These are phyloP conservation scores for Davidsoniella virescens DNA, from an alignment of 2,329 filamentous ascomycete genomes.

Conservation along the genomic window DNA sequence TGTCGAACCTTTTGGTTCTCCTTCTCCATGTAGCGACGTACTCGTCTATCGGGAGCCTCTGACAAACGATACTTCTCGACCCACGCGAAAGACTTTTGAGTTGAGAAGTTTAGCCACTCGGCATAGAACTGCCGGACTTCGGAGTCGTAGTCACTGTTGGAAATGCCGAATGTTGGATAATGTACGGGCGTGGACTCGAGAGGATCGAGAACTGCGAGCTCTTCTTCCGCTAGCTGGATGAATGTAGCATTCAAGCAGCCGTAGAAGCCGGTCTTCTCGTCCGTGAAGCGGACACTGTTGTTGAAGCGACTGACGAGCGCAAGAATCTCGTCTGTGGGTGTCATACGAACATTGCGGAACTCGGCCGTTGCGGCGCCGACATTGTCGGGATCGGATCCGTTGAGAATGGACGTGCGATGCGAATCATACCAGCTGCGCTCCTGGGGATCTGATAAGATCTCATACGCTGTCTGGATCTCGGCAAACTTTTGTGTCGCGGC, in stretches of 20 bases:
- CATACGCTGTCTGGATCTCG: constrained; percentile 82
- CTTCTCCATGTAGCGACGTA: constrained; percentile 80
- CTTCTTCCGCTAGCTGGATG: constrained; percentile 62
- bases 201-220: constrained; percentile 40
- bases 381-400: constrained; percentile 36
- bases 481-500: constrained; percentile 74
- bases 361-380: constrained; percentile 38
- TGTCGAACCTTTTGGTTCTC: constrained; percentile 79
- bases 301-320: constrained; percentile 67
- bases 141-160: constrained; percentile 58
- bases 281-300: constrained; percentile 60
- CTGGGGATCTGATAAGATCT: constrained; percentile 89
- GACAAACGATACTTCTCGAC: constrained; percentile 68
- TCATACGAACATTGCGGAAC: constrained; percentile 54
- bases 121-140: constrained; percentile 69
- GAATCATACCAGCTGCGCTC: constrained; percentile 97
- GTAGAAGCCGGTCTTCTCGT: constrained; percentile 71
- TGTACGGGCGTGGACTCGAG: constrained; percentile 50
- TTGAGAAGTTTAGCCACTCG: constrained; percentile 66
- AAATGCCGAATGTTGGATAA: constrained; percentile 71
- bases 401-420: constrained; percentile 71
- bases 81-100: constrained; percentile 77
- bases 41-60: constrained; percentile 72
- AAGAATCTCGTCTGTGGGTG: constrained; percentile 65
- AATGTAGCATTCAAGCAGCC: constrained; percentile 64